Percentiles rank a stretch among this genome's conserved stretches.
These are phyloP conservation scores for Aspergillus carlsbadensis DNA, from an alignment of 495 filamentous ascomycete species.

Conservation along the genomic window DNA sequence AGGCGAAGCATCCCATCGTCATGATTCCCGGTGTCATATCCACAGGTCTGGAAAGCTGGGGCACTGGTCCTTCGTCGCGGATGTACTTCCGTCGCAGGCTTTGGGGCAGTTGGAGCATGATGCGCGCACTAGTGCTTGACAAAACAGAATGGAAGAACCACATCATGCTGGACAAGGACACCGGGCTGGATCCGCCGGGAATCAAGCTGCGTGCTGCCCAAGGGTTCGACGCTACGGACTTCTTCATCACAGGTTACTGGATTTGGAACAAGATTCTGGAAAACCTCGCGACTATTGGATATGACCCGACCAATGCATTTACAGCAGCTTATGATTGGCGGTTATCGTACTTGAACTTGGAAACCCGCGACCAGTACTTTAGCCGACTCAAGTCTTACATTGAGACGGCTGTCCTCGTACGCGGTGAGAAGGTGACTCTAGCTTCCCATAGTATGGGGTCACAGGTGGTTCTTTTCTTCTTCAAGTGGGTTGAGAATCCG, in stretches of 20 bases:
- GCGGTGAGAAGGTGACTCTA: conserved; percentile 78
- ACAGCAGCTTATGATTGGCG: conserved; percentile 98
- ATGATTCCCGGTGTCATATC: conserved; percentile 99
- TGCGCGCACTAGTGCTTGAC: conserved; percentile 88
- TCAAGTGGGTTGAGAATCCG: conserved; percentile 90
- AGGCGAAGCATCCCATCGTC: conserved; percentile 84
- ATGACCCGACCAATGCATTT: conserved; percentile 93
- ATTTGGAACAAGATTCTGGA: conserved; percentile 99
- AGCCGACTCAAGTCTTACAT: conserved; percentile 85
- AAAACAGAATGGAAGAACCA: conserved; percentile 94
- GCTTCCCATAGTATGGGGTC: conserved; percentile 96
- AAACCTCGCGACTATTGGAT: conserved; percentile 91
- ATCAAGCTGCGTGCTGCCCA: conserved; percentile 94
- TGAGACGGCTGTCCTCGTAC: conserved; percentile 69
- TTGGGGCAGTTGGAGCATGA: conserved; percentile 99
- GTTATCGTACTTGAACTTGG: conserved; percentile 86
- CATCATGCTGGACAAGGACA: conserved; percentile 91
- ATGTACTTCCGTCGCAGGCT: conserved; percentile 91
- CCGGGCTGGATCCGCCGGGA: conserved; percentile 86
- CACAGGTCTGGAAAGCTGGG: conserved; percentile 95
- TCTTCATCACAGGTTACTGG: conserved; percentile 83
- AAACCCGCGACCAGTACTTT: conserved; percentile 90
- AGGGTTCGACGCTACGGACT: conserved; percentile 98
- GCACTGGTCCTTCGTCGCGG: conserved; percentile 73
- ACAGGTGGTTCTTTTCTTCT: conserved; percentile 93